Percentiles rank a stretch among this genome's conserved stretches.
These are phyloP conservation scores for Colletotrichum cordylinicola DNA, from an alignment of 2,329 filamentous ascomycete species.

Conservation along the genomic window DNA sequence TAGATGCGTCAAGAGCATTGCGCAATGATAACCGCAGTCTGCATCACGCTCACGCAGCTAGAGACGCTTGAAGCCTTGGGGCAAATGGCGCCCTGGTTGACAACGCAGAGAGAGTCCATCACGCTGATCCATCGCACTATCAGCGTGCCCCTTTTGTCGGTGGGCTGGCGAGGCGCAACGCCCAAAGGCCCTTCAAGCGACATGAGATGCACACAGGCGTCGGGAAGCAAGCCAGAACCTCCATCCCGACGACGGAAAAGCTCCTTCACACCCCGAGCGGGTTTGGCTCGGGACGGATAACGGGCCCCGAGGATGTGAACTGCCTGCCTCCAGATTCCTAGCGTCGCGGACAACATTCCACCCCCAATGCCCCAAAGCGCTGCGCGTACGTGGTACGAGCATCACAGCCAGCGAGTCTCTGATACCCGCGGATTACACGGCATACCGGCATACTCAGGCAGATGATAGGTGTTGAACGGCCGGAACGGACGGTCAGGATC, in stretches of 20 bases:
- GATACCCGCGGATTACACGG: neutral
- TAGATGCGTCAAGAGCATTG: neutral
- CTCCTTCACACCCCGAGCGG: neutral
- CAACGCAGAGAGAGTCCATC: neutral
- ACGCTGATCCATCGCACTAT: neutral
- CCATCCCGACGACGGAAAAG: neutral
- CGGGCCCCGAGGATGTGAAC: neutral
- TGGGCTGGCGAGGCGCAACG: neutral
- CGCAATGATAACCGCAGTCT: neutral
- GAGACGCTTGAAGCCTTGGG: neutral
- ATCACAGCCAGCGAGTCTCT: neutral
- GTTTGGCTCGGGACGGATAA: neutral
- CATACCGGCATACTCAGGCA: neutral
- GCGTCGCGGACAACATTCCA: neutral
- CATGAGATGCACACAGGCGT: neutral
- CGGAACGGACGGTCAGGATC: constrained; percentile 4
- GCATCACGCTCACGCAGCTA: neutral
- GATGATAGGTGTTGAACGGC: neutral
- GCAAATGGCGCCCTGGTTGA: neutral
- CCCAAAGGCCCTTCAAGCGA: neutral
- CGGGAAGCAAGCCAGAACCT: neutral
- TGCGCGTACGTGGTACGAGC: neutral
- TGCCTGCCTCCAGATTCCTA: neutral
- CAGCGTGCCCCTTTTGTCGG: neutral
- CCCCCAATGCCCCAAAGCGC: neutral